Evolutionary conservation across 2,329 filamentous ascomycete genomes (phyloP).

Genomic region (Scopulariopsis brevicaulis): DNA sequence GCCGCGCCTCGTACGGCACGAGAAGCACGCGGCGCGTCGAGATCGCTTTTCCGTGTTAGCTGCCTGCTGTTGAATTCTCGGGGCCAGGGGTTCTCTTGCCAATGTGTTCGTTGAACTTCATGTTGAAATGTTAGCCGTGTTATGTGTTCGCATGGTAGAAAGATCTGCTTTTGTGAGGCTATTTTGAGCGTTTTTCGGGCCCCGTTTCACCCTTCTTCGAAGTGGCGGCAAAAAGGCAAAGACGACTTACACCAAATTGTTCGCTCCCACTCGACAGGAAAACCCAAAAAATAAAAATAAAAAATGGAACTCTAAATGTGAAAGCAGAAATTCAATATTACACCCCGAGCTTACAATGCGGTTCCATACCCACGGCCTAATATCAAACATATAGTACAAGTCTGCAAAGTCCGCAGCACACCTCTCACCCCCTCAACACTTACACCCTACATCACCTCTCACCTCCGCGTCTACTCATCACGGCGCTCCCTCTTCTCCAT

Average conservation of each 20-base stretch:
- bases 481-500: not conserved
- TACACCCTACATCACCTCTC: not conserved
- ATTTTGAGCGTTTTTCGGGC: not conserved
- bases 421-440: too few species aligned
- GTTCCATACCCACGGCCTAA: too few species aligned
- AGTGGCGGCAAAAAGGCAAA: too few species aligned
- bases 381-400: too few species aligned
- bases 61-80: not conserved
- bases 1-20: constrained; percentile 72
- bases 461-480: not conserved
- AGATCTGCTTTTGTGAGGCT: not conserved
- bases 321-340: too few species aligned
- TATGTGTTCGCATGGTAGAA: not conserved
- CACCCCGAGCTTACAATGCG: too few species aligned
- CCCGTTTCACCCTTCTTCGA: too few species aligned
- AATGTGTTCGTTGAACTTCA: constrained; percentile 3
- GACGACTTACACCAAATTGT: too few species aligned
- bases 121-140: not conserved
- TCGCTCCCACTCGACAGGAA: too few species aligned
- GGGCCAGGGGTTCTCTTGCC: not conserved
- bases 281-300: too few species aligned
- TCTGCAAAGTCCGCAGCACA: too few species aligned
- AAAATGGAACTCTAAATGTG: too few species aligned
- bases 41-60: constrained; percentile 39
- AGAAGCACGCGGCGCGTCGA: constrained; percentile 56